These are phyloP conservation scores for Trypanosoma cruzi DNA, from an alignment of 208 protist genomes.

Conservation along the genomic window DNA sequence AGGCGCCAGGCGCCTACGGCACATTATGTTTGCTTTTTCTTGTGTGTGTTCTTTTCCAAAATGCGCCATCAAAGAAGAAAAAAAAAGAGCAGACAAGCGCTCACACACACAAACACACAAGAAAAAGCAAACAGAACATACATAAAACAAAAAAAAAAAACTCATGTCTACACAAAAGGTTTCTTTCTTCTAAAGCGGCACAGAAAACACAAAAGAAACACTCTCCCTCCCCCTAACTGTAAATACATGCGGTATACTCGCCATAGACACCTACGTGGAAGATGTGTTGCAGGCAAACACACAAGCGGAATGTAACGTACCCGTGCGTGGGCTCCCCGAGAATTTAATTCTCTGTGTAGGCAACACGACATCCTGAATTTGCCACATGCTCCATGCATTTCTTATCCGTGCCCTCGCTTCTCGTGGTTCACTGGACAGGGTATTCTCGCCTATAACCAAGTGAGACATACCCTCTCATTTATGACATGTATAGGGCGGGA, in stretches of 20 bases:
- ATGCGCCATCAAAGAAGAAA: neutral
- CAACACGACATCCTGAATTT: neutral
- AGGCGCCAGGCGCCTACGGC: neutral
- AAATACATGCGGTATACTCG: neutral
- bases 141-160: constrained; percentile 2
- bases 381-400: neutral
- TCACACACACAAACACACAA: constrained; percentile 14
- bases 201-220: neutral
- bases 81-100: constrained; percentile 4
- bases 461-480: too few relatives aligned
- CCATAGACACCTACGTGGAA: neutral
- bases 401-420: too few relatives aligned
- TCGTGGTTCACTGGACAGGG: too few relatives aligned
- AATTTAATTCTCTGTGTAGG: neutral
- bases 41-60: neutral
- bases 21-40: neutral
- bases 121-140: constrained; percentile 4
- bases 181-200: neutral
- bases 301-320: neutral
- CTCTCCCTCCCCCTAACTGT: neutral
- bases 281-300: neutral
- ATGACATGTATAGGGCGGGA: too few relatives aligned
- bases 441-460: too few relatives aligned
- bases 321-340: too few relatives aligned
- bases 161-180: too few relatives aligned